phyloP scores from a whole-genome alignment of 2,329 filamentous ascomycete genomes.

The Penicillium sp. region DNA sequence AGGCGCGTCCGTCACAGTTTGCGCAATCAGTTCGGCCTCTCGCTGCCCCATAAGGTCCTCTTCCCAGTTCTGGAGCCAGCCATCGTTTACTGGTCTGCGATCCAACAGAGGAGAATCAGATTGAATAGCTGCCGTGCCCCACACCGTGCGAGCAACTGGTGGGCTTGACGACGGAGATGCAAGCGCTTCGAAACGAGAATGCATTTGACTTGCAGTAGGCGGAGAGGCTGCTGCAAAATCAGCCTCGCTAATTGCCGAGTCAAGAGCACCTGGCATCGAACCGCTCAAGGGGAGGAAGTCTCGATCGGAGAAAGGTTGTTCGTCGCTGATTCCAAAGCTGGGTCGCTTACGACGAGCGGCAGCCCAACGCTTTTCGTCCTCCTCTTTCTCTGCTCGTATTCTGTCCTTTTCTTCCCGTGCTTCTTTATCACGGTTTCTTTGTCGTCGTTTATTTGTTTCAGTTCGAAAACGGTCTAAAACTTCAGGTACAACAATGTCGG shows the following conservation, averaged over 20 bases:
- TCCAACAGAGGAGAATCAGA: slow-evolving; percentile 52
- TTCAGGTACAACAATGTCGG: slow-evolving; percentile 73
- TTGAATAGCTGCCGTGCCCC: slow-evolving; percentile 74
- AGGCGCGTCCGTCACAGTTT: slow-evolving; percentile 35
- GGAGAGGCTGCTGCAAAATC: slow-evolving; percentile 38
- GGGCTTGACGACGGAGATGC: slow-evolving; percentile 80
- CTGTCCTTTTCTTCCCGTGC: slow-evolving; percentile 81
- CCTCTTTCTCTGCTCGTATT: slow-evolving; percentile 73
- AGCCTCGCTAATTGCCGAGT: slow-evolving; percentile 27
- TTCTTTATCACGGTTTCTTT: slow-evolving; percentile 77
- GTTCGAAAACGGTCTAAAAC: slow-evolving; percentile 70
- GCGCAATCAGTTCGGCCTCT: slow-evolving; percentile 47
- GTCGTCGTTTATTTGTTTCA: slow-evolving; percentile 73
- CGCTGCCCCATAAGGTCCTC: slow-evolving; percentile 67
- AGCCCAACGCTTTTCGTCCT: slow-evolving; percentile 65
- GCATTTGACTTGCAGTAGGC: slow-evolving; percentile 29
- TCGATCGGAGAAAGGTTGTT: slow-evolving; percentile 52
- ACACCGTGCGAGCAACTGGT: slow-evolving; percentile 72
- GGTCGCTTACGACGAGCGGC: slow-evolving; percentile 61
- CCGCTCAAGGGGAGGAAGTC: slow-evolving; percentile 64
- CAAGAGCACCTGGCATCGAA: slow-evolving; percentile 18
- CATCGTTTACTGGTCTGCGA: slow-evolving; percentile 57
- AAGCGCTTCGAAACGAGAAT: slow-evolving; percentile 49
- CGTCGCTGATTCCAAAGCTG: slow-evolving; percentile 40
- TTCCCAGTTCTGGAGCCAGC: slow-evolving; percentile 83